Base-by-base conservation (phyloP, 2,329 filamentous ascomycete genomes). In the Curvularia lunata region DNA sequence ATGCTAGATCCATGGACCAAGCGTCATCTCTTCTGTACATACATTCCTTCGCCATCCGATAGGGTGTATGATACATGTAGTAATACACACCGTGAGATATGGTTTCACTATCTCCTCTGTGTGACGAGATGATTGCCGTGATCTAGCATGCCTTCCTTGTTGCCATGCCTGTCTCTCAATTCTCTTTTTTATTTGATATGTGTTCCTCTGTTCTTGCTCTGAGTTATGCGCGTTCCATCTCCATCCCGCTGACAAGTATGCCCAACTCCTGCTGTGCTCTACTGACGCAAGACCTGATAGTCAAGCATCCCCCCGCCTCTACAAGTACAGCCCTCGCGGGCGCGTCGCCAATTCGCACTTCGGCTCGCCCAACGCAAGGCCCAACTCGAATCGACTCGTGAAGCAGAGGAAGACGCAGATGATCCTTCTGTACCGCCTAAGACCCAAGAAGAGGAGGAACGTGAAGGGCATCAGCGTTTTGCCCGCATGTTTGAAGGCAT, bases 321-420 rank as follows among this genome's bases (percentile, higher is more conserved):
- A 70, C 95, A 94, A 74, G 88, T 94, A 34, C 88, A 91, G 0
- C 93, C 94, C 2, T 96, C 92, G 7, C 87, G 94, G 51, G 94
- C 94, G 7, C 87, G 94, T 49, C 84, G 92, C 54, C 92, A 96
- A 76, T 85, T 98, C n/a, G 93, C 92, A n/a, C 91, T 91, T 12
- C 87, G 93, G 12, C 83, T 98, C 13, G 81, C 80, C 2, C 75
- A 70, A 86, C 91, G 76, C 41, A 79, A 79, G 58, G 73, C 72
- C 9, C 60, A 70, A 21, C 63, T 75, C 12, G 71, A 75, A 58
- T 65, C 65, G 2, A 65, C 64, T 1, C 57, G 56, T 30, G 66
- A 71, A 13, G 54, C 53, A 21, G 66, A 66, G 28, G 66, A 68
- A 3, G 68, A 67, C 10, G 47, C 47, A 2, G 54, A 62, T 9